Percentiles rank a stretch among this genome's conserved stretches.
These are phyloP conservation scores for Cryphonectria naterciae DNA, from an alignment of 2,329 filamentous ascomycete genomes.

Conservation along the genomic window DNA sequence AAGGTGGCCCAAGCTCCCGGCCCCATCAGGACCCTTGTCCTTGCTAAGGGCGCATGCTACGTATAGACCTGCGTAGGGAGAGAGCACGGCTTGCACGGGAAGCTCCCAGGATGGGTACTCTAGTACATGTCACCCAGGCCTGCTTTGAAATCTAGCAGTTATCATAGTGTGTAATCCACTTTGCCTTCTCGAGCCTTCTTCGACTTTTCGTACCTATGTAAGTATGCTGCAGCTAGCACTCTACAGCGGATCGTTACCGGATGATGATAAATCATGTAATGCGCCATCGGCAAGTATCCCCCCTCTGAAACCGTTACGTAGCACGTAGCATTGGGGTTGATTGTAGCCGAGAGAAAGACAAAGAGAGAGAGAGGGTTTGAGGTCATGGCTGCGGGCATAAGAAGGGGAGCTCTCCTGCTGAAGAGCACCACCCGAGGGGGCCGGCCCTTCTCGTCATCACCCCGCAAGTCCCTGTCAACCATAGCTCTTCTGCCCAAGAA, in stretches of 20 bases:
- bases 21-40: background rate
- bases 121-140: background rate
- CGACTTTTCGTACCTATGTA: too few relatives aligned
- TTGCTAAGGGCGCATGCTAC: too few relatives aligned
- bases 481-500: background rate
- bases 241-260: background rate
- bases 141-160: background rate
- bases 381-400: background rate
- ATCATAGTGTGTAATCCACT: background rate
- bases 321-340: background rate
- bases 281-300: background rate
- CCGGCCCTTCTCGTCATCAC: background rate
- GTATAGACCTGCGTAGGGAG: too few relatives aligned
- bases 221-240: background rate
- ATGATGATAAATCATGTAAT: conserved; percentile 2
- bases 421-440: background rate
- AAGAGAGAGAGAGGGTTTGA: background rate
- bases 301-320: background rate
- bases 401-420: background rate
- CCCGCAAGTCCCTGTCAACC: background rate
- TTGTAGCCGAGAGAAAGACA: background rate
- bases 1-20: background rate
- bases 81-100: too few relatives aligned
- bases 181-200: too few relatives aligned
- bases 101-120: background rate